Evolutionary conservation across 345 rosid species (phyloP).

Genomic region (Citrus trifoliata): DNA sequence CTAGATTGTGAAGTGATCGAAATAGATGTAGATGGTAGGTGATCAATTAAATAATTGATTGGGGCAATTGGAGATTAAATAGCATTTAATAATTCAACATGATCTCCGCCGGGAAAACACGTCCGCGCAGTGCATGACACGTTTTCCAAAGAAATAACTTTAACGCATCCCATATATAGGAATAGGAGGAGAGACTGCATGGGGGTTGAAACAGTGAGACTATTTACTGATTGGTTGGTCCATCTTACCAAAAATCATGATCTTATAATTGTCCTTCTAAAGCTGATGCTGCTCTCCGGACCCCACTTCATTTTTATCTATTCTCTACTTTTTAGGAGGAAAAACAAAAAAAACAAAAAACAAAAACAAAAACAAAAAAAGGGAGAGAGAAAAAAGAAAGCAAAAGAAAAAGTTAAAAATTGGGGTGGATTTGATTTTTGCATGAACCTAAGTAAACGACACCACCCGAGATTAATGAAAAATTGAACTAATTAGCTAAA

Average conservation of each 20-base stretch:
- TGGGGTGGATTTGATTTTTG: conserved; percentile 29
- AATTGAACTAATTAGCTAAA: conserved; percentile 4
- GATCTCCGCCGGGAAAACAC: neutral
- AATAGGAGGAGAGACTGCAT: conserved; percentile 38
- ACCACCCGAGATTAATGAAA: conserved; percentile 10
- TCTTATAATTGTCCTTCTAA: conserved; percentile 63
- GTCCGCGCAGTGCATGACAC: conserved; percentile 63
- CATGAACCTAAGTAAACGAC: conserved; percentile 2
- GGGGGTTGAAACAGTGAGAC: conserved; percentile 27
- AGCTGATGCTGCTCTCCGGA: conserved; percentile 24
- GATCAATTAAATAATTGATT: neutral
- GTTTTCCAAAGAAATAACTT: conserved; percentile 19
- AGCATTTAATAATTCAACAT: neutral
- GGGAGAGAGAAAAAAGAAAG: neutral
- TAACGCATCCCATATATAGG: conserved; percentile 26
- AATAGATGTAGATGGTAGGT: neutral
- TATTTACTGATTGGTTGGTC: conserved; percentile 26
- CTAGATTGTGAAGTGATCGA: neutral
- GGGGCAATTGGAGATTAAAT: neutral
- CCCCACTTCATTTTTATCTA: conserved; percentile 25
- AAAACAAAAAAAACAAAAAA: neutral
- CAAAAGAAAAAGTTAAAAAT: neutral
- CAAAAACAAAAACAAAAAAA: neutral
- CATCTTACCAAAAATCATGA: conserved; percentile 72
- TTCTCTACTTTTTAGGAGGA: conserved; percentile 25